phyloP scores from a whole-genome alignment of 768 basidiomycete species.

The Russula griseocarnosa region DNA sequence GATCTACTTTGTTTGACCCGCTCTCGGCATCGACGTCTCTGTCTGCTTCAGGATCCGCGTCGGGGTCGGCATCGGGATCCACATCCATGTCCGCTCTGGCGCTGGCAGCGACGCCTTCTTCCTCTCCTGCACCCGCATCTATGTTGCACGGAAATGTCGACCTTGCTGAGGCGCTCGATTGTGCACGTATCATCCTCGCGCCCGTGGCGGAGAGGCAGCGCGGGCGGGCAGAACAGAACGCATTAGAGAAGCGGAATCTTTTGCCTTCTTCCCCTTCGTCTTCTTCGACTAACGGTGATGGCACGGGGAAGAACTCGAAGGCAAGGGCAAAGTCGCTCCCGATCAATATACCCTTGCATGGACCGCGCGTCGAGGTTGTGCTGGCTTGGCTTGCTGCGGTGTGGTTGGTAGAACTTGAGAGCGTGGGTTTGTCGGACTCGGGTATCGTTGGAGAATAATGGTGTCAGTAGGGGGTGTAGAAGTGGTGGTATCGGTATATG shows the following conservation, averaged over 20 bases:
- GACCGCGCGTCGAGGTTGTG: conserved; percentile 79
- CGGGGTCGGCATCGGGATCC: conserved; percentile 7
- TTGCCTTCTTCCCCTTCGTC: conserved; percentile 25
- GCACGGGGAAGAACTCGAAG: conserved; percentile 34
- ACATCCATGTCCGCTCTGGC: neutral
- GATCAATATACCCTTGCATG: conserved; percentile 81
- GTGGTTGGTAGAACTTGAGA: conserved; percentile 69
- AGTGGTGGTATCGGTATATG: neutral
- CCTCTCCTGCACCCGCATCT: conserved; percentile 25
- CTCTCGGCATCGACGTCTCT: conserved; percentile 31
- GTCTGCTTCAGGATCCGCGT: conserved; percentile 16
- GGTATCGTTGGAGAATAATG: neutral
- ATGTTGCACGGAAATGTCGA: conserved; percentile 33
- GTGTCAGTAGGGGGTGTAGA: neutral
- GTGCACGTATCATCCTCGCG: conserved; percentile 65
- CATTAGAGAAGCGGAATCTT: conserved; percentile 47
- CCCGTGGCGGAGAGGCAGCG: conserved; percentile 64
- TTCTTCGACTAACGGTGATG: conserved; percentile 32
- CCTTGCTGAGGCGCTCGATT: conserved; percentile 58
- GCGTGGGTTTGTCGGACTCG: conserved; percentile 28
- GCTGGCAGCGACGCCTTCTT: conserved; percentile 26
- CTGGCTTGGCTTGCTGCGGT: conserved; percentile 84
- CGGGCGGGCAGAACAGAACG: conserved; percentile 52
- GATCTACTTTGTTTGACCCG: conserved; percentile 25
- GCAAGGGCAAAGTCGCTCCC: conserved; percentile 52